Conservation (phyloP, 2,329 filamentous ascomycete genomes). For the Xylariales sp. region DNA sequence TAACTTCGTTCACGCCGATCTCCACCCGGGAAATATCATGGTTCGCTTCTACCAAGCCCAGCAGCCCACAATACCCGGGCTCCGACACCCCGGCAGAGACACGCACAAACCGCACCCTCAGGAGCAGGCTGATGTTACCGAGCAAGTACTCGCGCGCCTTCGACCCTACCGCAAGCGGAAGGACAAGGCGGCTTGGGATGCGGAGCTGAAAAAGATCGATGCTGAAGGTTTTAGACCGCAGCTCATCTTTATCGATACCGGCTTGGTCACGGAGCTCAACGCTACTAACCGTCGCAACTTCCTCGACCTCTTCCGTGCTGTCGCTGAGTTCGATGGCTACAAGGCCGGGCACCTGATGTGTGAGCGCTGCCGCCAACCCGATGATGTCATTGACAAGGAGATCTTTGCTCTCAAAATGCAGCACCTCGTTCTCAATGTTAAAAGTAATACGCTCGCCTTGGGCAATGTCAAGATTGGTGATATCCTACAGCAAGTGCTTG, state of each 20-base stretch:
- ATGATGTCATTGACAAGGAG: slow-evolving; percentile 82
- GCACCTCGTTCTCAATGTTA: slow-evolving; percentile 86
- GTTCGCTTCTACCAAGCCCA: slow-evolving; percentile 92
- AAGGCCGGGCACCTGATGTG: slow-evolving; percentile 95
- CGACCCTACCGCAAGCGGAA: slow-evolving; percentile 63
- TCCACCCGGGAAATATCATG: slow-evolving; percentile 99
- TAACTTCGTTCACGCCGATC: slow-evolving; percentile 94
- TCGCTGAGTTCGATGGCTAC: slow-evolving; percentile 96
- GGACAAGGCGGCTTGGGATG: slow-evolving; percentile 66
- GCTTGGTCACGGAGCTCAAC: slow-evolving; percentile 91
- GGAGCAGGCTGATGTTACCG: slow-evolving; percentile 66
- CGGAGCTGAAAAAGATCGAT: slow-evolving; percentile 72
- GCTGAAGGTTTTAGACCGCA: slow-evolving; percentile 87
- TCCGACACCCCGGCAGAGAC: slow-evolving; percentile 25
- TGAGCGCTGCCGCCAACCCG: slow-evolving; percentile 86
- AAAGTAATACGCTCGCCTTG: slow-evolving; percentile 83
- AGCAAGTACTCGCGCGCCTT: slow-evolving; percentile 77
- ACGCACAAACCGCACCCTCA: slow-evolving; percentile 14
- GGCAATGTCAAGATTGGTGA: slow-evolving; percentile 96
- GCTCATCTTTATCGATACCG: slow-evolving; percentile 95
- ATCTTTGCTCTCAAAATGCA: slow-evolving; percentile 96
- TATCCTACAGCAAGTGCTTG: slow-evolving; percentile 82
- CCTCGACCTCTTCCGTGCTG: slow-evolving; percentile 88
- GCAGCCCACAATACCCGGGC: slow-evolving; percentile 60
- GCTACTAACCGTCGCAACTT: slow-evolving; percentile 84